A percentile compares a stretch with the other conserved stretches of the same genome.
phyloP scores from a whole-genome alignment of 2,329 filamentous ascomycete genomes.

The Didymella lethalis region DNA sequence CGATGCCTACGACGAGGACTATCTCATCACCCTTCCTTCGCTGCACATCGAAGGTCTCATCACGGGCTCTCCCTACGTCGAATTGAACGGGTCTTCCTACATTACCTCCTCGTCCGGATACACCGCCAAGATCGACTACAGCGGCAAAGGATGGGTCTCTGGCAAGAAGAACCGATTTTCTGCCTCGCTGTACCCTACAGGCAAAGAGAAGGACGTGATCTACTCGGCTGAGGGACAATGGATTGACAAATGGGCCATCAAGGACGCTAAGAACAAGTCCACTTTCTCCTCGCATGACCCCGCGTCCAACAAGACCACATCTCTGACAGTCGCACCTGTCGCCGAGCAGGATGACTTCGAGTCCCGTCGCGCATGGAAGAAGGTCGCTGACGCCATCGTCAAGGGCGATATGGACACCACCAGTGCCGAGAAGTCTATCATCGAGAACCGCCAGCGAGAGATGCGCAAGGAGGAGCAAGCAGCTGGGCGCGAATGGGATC shows the following conservation, averaged over 20 bases:
- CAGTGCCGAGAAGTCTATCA: conserved; percentile 80
- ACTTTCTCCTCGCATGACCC: conserved; percentile 57
- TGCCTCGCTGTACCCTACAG: conserved; percentile 74
- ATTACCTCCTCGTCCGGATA: conserved; percentile 89
- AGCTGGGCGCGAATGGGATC: conserved; percentile 80
- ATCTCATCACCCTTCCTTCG: conserved; percentile 88
- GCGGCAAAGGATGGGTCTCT: conserved; percentile 90
- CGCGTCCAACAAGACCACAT: conserved; percentile 62
- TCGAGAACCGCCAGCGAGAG: conserved; percentile 87
- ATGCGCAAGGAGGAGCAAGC: conserved; percentile 75
- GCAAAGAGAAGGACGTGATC: conserved; percentile 73
- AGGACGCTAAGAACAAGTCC: conserved; percentile 64
- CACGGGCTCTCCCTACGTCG: conserved; percentile 85
- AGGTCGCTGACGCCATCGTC: conserved; percentile 81
- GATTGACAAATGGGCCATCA: conserved; percentile 83
- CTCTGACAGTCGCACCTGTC: conserved; percentile 74
- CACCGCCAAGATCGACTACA: conserved; percentile 90
- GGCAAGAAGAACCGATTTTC: conserved; percentile 94
- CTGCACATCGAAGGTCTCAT: conserved; percentile 95
- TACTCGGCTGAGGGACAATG: conserved; percentile 92
- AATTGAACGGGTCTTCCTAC: conserved; percentile 83
- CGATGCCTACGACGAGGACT: conserved; percentile 71
- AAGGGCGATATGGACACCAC: conserved; percentile 85
- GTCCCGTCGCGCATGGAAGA: conserved; percentile 85
- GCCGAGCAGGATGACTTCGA: conserved; percentile 87